Conservation (phyloP, 805 yeast genomes). For the Candida cerambycidarum region DNA sequence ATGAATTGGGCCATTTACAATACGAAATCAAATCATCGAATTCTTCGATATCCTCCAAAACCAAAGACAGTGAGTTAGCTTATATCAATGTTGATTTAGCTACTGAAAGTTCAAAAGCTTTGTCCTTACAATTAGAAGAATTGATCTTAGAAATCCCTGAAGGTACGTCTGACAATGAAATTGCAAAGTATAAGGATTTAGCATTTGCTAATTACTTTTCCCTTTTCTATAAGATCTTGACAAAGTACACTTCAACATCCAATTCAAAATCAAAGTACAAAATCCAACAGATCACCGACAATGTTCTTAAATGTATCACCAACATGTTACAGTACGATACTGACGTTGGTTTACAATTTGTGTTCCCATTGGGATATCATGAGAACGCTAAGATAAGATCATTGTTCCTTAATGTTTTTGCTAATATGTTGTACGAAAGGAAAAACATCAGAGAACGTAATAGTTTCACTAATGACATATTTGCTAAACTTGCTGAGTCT, state of each 20-base stretch:
- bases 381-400: slow-evolving; percentile 62
- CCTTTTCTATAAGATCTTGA: slow-evolving; percentile 53
- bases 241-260: slow-evolving; percentile 36
- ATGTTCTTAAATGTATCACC: slow-evolving; percentile 63
- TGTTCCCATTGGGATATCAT: slow-evolving; percentile 77
- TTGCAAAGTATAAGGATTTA: slow-evolving; percentile 54
- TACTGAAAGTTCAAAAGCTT: slow-evolving; percentile 58
- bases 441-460: slow-evolving; percentile 25
- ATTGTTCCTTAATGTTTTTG: slow-evolving; percentile 75
- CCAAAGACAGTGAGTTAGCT: slow-evolving; percentile 12
- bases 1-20: slow-evolving; percentile 15
- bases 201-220: slow-evolving; percentile 71
- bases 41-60: slow-evolving; percentile 1
- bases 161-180: slow-evolving; percentile 52
- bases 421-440: slow-evolving; percentile 53
- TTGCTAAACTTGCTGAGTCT: slow-evolving; percentile 30
- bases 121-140: slow-evolving; percentile 55
- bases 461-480: slow-evolving; percentile 28
- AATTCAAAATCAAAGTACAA: slow-evolving; percentile 47
- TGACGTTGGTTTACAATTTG: slow-evolving; percentile 73
- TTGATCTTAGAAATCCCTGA: slow-evolving; percentile 60
- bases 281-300: slow-evolving; percentile 55
- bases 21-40: slow-evolving; percentile 1
- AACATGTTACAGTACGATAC: slow-evolving; percentile 71
- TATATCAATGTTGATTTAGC: slow-evolving; percentile 53